Percentiles rank a stretch among this genome's conserved stretches.
These are phyloP conservation scores for Colletotrichum spinosum DNA, from an alignment of 2,329 filamentous ascomycete genomes.

Conservation along the genomic window DNA sequence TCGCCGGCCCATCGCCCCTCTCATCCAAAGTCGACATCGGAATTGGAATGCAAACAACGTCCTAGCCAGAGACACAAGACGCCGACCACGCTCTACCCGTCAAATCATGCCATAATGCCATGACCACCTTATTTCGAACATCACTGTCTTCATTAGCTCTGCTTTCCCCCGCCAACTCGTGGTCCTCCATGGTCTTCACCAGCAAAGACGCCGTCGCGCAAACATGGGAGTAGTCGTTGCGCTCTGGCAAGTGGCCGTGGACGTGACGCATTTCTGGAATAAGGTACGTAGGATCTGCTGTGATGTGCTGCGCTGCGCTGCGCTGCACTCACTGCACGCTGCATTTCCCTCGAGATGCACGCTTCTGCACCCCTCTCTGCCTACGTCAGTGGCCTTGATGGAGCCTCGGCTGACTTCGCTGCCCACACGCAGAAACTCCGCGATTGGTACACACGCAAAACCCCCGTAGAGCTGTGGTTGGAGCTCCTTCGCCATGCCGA, in stretches of 20 bases:
- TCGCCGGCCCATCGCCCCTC: conserved; percentile 14
- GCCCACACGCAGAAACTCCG: conserved; percentile 68
- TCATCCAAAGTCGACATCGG: conserved; percentile 10
- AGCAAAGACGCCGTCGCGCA: conserved; percentile 28
- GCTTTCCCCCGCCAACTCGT: conserved; percentile 25
- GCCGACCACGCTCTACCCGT: conserved; percentile 19
- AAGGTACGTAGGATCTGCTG: conserved; percentile 55
- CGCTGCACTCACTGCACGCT: neutral
- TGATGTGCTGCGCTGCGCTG: too few species aligned
- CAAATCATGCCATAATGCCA: conserved; percentile 36
- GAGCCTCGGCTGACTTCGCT: conserved; percentile 22
- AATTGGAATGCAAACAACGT: conserved; percentile 32
- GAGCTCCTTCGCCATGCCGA: conserved; percentile 74
- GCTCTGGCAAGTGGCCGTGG: conserved; percentile 69
- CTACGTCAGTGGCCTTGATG: neutral
- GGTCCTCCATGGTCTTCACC: conserved; percentile 34
- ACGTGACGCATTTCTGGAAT: conserved; percentile 73
- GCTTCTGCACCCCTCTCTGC: conserved; percentile 4
- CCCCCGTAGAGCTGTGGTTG: conserved; percentile 73
- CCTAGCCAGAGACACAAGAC: conserved; percentile 30
- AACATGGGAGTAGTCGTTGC: conserved; percentile 58
- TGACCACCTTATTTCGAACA: conserved; percentile 18
- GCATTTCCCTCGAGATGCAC: neutral
- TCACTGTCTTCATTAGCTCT: conserved; percentile 34
- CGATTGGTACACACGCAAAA: conserved; percentile 75